Conservation (phyloP, 2,329 filamentous ascomycete species). For the Fusarium equiseti region DNA sequence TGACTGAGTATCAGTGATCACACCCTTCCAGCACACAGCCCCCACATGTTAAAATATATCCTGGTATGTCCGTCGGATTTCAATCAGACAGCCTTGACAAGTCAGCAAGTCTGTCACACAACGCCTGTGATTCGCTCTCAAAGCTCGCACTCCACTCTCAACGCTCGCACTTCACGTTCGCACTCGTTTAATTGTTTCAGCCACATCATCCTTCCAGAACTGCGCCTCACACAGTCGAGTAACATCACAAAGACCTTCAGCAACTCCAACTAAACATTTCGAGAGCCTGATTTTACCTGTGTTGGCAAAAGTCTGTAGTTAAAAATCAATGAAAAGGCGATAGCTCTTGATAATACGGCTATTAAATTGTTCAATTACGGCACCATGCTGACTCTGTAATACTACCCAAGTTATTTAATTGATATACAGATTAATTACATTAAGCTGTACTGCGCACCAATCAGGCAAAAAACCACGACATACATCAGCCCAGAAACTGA, state of each 20-base stretch:
- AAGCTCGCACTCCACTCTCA: too few species aligned
- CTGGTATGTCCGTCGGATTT: not conserved
- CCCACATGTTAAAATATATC: not conserved
- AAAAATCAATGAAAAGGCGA: too few species aligned
- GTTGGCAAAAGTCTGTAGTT: too few species aligned
- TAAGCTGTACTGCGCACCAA: not conserved
- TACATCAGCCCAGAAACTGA: not conserved
- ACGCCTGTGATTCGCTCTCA: not conserved
- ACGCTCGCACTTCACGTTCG: too few species aligned
- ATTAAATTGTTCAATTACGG: fast-evolving
- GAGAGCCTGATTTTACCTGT: too few species aligned
- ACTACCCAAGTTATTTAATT: too few species aligned
- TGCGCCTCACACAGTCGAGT: not conserved
- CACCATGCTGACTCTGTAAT: not conserved
- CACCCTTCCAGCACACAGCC: not conserved
- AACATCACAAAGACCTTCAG: too few species aligned
- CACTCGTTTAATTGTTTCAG: not conserved
- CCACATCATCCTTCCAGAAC: not conserved
- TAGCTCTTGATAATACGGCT: fast-evolving
- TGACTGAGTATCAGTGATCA: too few species aligned
- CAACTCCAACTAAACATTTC: fast-evolving
- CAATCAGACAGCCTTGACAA: not conserved
- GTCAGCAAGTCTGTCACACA: not conserved
- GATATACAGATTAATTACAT: too few species aligned
- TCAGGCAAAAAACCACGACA: not conserved